Percentiles rank a stretch among this genome's conserved stretches.
phyloP scores from a whole-genome alignment of 2,329 filamentous ascomycete species.

The Thelonectria olida region DNA sequence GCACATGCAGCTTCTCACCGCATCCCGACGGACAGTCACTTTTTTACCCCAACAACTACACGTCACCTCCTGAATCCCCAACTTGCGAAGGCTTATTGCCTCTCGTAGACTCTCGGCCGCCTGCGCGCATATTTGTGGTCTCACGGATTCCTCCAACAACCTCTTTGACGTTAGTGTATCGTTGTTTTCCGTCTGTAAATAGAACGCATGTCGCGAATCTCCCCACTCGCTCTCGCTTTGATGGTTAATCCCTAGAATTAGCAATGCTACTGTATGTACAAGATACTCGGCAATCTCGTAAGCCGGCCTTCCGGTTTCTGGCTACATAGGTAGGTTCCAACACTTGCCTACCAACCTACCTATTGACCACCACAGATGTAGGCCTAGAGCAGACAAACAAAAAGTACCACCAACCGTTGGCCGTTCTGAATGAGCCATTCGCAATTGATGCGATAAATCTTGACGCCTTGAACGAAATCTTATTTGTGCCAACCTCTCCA shows the following conservation, averaged over 20 bases:
- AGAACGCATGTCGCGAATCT: conserved; percentile 3
- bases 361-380: too few species aligned
- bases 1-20: conserved; percentile 33
- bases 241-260: background rate
- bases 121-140: conserved; percentile 2
- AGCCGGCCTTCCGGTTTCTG: background rate
- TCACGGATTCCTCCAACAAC: background rate
- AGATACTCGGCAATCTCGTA: background rate
- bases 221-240: background rate
- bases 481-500: too few species aligned
- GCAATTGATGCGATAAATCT: too few species aligned
- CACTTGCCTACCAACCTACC: too few species aligned
- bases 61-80: conserved; percentile 11
- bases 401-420: too few species aligned
- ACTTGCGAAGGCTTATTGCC: too few species aligned
- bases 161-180: background rate
- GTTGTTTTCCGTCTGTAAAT: background rate
- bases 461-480: too few species aligned
- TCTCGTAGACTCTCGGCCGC: background rate
- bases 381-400: too few species aligned
- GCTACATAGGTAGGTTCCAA: background rate
- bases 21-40: conserved; percentile 25
- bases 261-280: background rate
- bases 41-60: conserved; percentile 31
- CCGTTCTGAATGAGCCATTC: too few species aligned